These are phyloP conservation scores for Cryoendolithus antarcticus DNA, from an alignment of 2,329 filamentous ascomycete genomes.

Conservation along the genomic window DNA sequence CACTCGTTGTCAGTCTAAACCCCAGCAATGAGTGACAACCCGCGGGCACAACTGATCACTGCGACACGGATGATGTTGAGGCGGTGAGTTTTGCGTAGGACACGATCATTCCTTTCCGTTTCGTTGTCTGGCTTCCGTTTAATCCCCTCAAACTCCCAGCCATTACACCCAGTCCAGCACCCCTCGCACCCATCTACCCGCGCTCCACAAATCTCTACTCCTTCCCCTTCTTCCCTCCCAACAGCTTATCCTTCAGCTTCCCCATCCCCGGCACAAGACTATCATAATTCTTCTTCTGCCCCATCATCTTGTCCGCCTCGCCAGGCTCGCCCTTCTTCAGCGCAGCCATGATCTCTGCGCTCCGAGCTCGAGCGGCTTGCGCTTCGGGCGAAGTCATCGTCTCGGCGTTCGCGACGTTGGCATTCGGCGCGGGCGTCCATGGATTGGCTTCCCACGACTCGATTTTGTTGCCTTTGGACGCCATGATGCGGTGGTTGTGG, in stretches of 20 bases:
- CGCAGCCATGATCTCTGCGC: constrained; percentile 15
- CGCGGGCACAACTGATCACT: too few species aligned
- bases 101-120: too few species aligned
- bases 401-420: constrained; percentile 11
- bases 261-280: constrained; percentile 3
- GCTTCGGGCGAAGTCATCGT: constrained; percentile 15
- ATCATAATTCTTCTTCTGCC: constrained; percentile 3
- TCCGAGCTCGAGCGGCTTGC: constrained; percentile 11
- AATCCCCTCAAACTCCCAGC: too few species aligned
- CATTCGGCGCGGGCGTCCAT: constrained; percentile 11
- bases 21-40: too few species aligned
- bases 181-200: too few species aligned
- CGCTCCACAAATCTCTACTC: too few species aligned
- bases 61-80: too few species aligned
- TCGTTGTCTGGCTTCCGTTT: too few species aligned
- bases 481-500: constrained; percentile 1
- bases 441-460: constrained; percentile 9
- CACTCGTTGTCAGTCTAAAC: too few species aligned
- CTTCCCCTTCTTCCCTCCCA: constrained; percentile 1
- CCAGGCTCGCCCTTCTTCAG: constrained; percentile 15
- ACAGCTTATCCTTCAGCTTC: constrained; percentile 3
- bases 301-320: constrained; percentile 15
- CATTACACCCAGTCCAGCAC: too few species aligned
- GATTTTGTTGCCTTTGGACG: constrained; percentile 8
- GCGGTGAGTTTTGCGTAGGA: too few species aligned